phyloP scores from a whole-genome alignment of 495 filamentous ascomycete species.

The Xylaria grammica region DNA sequence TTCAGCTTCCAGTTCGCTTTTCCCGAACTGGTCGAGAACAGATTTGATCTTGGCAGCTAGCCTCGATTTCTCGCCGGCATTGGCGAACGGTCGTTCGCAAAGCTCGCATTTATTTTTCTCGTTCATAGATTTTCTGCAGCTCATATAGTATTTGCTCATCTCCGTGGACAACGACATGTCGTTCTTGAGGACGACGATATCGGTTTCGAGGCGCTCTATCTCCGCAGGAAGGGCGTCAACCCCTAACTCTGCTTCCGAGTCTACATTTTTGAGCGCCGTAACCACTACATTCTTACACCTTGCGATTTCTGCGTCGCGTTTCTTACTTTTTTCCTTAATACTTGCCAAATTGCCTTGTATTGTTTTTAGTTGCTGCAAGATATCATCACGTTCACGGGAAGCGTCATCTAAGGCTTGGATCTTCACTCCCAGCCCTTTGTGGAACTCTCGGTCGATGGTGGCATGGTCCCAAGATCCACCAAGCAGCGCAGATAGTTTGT shows the following conservation, averaged over 20 bases:
- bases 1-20: conserved; percentile 59
- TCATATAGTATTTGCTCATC: conserved; percentile 66
- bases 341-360: conserved; percentile 77
- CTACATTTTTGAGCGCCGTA: conserved; percentile 44
- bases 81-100: conserved; percentile 69
- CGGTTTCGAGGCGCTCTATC: conserved; percentile 57
- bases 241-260: conserved; percentile 33
- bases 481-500: conserved; percentile 67
- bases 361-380: conserved; percentile 75
- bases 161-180: conserved; percentile 67
- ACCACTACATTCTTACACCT: conserved; percentile 58
- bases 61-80: conserved; percentile 55
- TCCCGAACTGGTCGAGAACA: conserved; percentile 59
- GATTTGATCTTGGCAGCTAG: conserved; percentile 67
- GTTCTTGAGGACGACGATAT: conserved; percentile 64
- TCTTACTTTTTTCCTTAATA: conserved; percentile 61
- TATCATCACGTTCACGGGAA: conserved; percentile 69
- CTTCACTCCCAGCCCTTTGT: conserved; percentile 64
- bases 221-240: conserved; percentile 49
- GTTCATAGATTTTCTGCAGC: conserved; percentile 63
- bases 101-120: conserved; percentile 70
- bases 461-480: conserved; percentile 69
- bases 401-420: conserved; percentile 59
- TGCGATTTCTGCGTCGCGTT: conserved; percentile 67
- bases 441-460: conserved; percentile 73